A percentile compares a stretch with the other conserved stretches of the same genome.
Evolutionary conservation across 2,329 filamentous ascomycete species (phyloP).

Genomic region (Bimuria novae-zelandiae): DNA sequence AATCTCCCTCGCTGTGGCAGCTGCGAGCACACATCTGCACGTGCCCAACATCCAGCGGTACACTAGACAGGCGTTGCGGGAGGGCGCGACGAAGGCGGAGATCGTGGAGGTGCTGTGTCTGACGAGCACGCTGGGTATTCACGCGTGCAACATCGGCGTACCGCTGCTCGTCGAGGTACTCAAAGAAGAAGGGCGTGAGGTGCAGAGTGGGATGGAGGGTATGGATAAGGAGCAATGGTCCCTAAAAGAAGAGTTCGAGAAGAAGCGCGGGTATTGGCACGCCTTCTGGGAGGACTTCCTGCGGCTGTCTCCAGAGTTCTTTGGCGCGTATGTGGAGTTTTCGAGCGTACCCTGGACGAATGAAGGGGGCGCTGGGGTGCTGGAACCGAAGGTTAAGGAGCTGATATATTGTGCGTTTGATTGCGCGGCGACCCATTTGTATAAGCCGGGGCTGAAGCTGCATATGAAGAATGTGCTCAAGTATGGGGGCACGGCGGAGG

Average conservation of each 20-base stretch:
- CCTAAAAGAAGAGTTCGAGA: conserved; percentile 50
- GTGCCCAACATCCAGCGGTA: conserved; percentile 49
- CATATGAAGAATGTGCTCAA: conserved; percentile 56
- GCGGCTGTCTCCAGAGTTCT: conserved; percentile 53
- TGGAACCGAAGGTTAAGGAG: conserved; percentile 55
- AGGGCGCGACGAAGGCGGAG: conserved; percentile 49
- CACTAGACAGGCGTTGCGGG: conserved; percentile 45
- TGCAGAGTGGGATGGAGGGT: conserved; percentile 31
- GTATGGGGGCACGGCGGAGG: conserved; percentile 52
- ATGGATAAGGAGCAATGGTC: conserved; percentile 45
- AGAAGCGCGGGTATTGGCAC: conserved; percentile 55
- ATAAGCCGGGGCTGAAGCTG: conserved; percentile 52
- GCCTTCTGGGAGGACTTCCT: conserved; percentile 53
- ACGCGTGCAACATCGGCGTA: conserved; percentile 54
- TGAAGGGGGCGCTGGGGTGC: conserved; percentile 35
- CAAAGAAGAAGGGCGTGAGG: conserved; percentile 48
- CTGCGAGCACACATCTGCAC: conserved; percentile 53
- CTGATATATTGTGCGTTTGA: conserved; percentile 57
- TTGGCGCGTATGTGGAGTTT: conserved; percentile 54
- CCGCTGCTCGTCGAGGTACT: conserved; percentile 54
- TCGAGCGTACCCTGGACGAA: conserved; percentile 50
- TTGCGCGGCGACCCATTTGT: conserved; percentile 54
- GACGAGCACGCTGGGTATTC: conserved; percentile 52
- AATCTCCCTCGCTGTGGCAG: conserved; percentile 51
- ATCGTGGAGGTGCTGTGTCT: conserved; percentile 54